phyloP scores from a whole-genome alignment of 2,329 filamentous ascomycete genomes.

The Ascochyta viciae-villosae region DNA sequence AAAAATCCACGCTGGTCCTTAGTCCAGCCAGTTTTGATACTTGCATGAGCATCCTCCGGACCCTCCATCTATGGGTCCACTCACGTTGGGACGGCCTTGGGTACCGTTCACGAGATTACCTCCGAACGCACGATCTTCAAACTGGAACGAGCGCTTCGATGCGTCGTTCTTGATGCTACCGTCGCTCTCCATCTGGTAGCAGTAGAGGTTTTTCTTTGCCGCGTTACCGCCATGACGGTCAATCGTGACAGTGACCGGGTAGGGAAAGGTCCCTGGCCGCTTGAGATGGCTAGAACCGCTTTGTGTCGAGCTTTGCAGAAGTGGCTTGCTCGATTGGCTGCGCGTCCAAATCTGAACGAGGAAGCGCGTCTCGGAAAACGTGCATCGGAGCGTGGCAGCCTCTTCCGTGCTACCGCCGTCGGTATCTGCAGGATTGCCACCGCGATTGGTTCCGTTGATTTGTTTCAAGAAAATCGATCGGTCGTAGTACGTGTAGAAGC shows the following conservation, averaged over 20 bases:
- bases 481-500: slow-evolving; percentile 92
- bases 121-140: slow-evolving; percentile 61
- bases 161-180: slow-evolving; percentile 50
- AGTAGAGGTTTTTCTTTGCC: slow-evolving; percentile 65
- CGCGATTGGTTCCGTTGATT: slow-evolving; percentile 55
- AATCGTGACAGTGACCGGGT: slow-evolving; percentile 65
- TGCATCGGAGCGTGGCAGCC: slow-evolving; percentile 60
- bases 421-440: slow-evolving; percentile 53
- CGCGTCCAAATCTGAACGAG: slow-evolving; percentile 69
- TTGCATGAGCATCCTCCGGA: slow-evolving; percentile 65
- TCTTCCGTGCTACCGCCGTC: slow-evolving; percentile 59
- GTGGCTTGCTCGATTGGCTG: slow-evolving; percentile 49
- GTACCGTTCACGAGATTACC: slow-evolving; percentile 61
- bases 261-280: slow-evolving; percentile 66
- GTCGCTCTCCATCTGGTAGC: slow-evolving; percentile 62
- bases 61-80: slow-evolving; percentile 64
- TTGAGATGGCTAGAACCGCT: slow-evolving; percentile 53
- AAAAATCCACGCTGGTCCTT: slow-evolving; percentile 10
- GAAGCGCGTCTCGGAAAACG: slow-evolving; percentile 68
- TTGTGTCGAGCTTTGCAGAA: slow-evolving; percentile 38
- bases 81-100: slow-evolving; percentile 50
- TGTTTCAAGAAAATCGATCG: slow-evolving; percentile 83
- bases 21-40: slow-evolving; percentile 62
- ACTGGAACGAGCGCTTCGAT: slow-evolving; percentile 55
- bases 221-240: slow-evolving; percentile 66